Evolutionary conservation across 202 grass and related monocot genomes (phyloP).

Genomic region (Elaeis oleifera): DNA sequence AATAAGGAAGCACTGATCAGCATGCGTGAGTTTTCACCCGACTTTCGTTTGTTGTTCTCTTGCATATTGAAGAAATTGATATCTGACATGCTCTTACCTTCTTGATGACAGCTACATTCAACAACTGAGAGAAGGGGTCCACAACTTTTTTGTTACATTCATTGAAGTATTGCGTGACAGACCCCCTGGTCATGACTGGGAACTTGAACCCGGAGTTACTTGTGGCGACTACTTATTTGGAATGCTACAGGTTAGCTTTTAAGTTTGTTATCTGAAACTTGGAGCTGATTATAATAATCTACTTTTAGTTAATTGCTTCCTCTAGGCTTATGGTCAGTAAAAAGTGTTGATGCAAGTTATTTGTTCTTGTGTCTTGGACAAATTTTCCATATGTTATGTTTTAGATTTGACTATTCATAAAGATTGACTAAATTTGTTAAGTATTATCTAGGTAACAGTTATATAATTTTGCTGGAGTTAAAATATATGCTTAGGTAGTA

Average conservation of each 20-base stretch:
- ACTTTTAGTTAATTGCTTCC: too few relatives aligned
- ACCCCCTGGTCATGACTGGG: slow-evolving; percentile 91
- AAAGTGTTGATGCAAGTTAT: too few relatives aligned
- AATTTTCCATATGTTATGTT: too few relatives aligned
- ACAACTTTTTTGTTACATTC: slow-evolving; percentile 98
- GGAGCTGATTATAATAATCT: neutral
- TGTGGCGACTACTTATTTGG: slow-evolving; percentile 99
- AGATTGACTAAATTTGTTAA: too few relatives aligned
- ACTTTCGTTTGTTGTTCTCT: slow-evolving; percentile 1
- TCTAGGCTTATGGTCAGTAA: too few relatives aligned
- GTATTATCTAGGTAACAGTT: too few relatives aligned
- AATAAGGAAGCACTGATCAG: slow-evolving; percentile 99
- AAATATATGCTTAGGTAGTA: too few relatives aligned
- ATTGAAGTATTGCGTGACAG: slow-evolving; percentile 90
- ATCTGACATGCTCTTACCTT: slow-evolving; percentile 15
- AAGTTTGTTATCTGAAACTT: neutral
- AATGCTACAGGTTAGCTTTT: slow-evolving; percentile 69
- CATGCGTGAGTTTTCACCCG: slow-evolving; percentile 66
- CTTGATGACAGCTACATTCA: slow-evolving; percentile 75
- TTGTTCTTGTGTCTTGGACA: too few relatives aligned
- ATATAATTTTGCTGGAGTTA: too few relatives aligned
- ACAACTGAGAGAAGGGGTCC: slow-evolving; percentile 94
- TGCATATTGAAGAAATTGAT: neutral
- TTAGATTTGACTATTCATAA: too few relatives aligned
- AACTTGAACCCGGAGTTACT: slow-evolving; percentile 98